These are phyloP conservation scores for Aquanectria penicillioides DNA, from an alignment of 2,329 filamentous ascomycete genomes.

Conservation along the genomic window DNA sequence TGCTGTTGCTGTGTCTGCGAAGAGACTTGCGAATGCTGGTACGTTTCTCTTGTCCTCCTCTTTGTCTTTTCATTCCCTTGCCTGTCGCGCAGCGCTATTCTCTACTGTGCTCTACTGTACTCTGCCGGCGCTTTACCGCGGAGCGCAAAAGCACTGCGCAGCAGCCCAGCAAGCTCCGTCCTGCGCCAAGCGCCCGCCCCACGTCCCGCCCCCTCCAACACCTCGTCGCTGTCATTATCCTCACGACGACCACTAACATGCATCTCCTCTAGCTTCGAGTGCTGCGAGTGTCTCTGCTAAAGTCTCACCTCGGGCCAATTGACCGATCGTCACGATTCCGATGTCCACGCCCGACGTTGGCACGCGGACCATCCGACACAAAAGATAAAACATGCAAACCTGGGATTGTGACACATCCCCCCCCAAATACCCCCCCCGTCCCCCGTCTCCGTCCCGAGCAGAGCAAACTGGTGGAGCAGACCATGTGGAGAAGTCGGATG, in stretches of 20 bases:
- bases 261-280: constrained; percentile 46
- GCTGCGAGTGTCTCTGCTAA: constrained; percentile 54
- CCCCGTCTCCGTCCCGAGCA: not conserved
- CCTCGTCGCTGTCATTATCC: not conserved
- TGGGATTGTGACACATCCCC: not conserved
- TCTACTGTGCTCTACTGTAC: no score
- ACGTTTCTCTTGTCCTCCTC: constrained; percentile 24
- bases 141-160: no score
- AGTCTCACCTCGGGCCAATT: no score
- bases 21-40: constrained; percentile 62
- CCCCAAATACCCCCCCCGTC: not conserved
- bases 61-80: constrained; percentile 4
- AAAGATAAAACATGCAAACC: not conserved
- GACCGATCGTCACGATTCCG: not conserved
- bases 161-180: not conserved
- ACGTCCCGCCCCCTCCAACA: not conserved
- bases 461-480: not conserved
- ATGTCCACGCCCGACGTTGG: not conserved
- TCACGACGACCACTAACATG: not conserved
- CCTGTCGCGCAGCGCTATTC: constrained; percentile 8
- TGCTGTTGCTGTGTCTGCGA: constrained; percentile 63
- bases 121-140: no score
- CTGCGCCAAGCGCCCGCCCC: not conserved
- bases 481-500: constrained; percentile 1
- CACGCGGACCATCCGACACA: constrained; percentile 9